phyloP scores from a whole-genome alignment of 139 green algal species.

The Chlorella sorokiniana region DNA sequence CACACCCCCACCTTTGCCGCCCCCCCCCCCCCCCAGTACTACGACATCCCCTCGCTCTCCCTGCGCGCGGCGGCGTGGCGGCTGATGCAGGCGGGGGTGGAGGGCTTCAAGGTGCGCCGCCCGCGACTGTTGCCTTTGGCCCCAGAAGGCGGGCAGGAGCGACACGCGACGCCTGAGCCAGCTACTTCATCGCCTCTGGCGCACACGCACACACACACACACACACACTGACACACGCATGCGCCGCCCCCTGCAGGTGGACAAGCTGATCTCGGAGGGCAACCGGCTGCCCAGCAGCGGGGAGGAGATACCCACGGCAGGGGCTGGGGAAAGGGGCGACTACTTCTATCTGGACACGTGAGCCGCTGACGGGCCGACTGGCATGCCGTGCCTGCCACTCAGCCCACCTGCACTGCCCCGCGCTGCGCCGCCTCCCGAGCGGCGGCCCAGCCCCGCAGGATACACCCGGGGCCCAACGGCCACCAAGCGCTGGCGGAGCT shows the following conservation, averaged over 20 bases:
- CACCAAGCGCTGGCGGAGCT: slow-evolving; percentile 22
- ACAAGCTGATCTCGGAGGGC: not conserved
- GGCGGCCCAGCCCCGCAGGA: not conserved
- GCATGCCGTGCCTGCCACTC: not conserved
- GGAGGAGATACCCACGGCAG: slow-evolving; percentile 3
- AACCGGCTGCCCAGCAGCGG: not conserved
- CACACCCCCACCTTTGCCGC: not conserved
- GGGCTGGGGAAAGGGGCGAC: not conserved
- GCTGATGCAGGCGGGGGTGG: not conserved
- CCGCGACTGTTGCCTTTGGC: not conserved
- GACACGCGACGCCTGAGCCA: not conserved
- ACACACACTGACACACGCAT: too few species aligned
- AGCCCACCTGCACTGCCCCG: not conserved
- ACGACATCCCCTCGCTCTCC: slow-evolving; percentile 10
- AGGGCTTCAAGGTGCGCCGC: slow-evolving; percentile 9
- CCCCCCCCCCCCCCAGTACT: not conserved
- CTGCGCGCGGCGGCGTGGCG: slow-evolving; percentile 2
- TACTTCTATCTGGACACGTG: slow-evolving; percentile 27
- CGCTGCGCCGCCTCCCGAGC: not conserved
- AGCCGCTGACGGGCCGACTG: not conserved
- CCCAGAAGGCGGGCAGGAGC: not conserved
- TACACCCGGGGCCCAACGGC: slow-evolving; percentile 8
- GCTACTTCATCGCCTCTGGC: not conserved
- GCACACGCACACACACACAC: not conserved
- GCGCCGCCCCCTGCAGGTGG: not conserved